Conservation (phyloP, 305 asterid species). For the Withania somnifera region DNA sequence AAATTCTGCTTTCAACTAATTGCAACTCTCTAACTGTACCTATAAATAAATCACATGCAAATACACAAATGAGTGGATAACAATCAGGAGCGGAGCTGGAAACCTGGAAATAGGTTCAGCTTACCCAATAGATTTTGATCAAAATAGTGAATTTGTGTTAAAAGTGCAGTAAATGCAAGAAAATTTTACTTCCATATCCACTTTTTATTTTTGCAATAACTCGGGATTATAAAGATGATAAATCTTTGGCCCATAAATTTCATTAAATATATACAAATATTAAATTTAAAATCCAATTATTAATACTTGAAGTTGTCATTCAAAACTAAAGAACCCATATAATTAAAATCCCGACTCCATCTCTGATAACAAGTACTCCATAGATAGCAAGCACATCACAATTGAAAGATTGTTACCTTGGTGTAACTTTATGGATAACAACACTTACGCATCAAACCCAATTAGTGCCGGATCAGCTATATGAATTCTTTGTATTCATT, state of each 20-base stretch:
- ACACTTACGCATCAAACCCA: not conserved
- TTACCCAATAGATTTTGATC: not conserved
- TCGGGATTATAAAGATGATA: too few relatives aligned
- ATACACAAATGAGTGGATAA: not conserved
- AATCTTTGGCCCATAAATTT: too few relatives aligned
- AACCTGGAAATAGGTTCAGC: too few relatives aligned
- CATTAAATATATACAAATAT: too few relatives aligned
- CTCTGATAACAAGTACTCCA: too few relatives aligned
- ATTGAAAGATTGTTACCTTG: not conserved
- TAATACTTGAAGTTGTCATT: too few relatives aligned
- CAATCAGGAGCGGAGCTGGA: not conserved
- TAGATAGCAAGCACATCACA: not conserved
- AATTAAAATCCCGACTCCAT: too few relatives aligned
- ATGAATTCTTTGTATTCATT: not conserved
- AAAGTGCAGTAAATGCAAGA: too few relatives aligned
- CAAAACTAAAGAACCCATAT: too few relatives aligned
- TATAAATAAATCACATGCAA: not conserved
- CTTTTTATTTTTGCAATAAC: too few relatives aligned
- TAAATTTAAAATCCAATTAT: too few relatives aligned
- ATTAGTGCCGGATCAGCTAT: not conserved
- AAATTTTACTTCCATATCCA: too few relatives aligned
- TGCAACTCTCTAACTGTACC: not conserved
- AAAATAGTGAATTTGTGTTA: not conserved
- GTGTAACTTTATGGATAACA: not conserved
- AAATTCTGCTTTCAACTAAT: not conserved